These are phyloP conservation scores for Candida labiduridarum DNA, from an alignment of 1,139 yeast species.

Conservation along the genomic window DNA sequence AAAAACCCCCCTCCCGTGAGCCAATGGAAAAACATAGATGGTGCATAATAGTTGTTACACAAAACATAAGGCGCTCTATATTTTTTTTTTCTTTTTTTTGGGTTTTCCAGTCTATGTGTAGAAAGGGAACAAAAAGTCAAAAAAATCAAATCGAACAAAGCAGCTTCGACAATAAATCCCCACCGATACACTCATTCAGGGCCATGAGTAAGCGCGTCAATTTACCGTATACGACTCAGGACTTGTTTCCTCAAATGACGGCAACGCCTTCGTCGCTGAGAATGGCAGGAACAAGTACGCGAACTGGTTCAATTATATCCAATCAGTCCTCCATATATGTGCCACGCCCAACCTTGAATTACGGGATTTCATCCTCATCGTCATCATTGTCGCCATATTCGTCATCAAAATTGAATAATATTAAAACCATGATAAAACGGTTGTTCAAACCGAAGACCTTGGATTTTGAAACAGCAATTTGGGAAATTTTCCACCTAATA, in stretches of 20 bases:
- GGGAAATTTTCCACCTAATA: constrained; percentile 82
- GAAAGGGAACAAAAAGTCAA: not conserved
- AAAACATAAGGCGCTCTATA: not conserved
- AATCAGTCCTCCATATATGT: constrained; percentile 20
- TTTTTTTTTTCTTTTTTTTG: not conserved
- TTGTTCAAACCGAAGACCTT: constrained; percentile 76
- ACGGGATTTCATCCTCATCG: constrained; percentile 2
- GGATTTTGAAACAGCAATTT: constrained; percentile 88
- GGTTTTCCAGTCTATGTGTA: not conserved
- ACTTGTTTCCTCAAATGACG: constrained; percentile 35
- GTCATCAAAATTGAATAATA: constrained; percentile 16
- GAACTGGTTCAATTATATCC: constrained; percentile 26
- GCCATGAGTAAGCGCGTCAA: constrained; percentile 32
- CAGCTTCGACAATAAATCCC: not conserved
- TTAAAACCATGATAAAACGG: constrained; percentile 36
- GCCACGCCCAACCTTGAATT: constrained; percentile 13
- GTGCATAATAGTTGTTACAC: constrained; percentile 2
- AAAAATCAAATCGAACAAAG: not conserved
- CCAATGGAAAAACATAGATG: not conserved
- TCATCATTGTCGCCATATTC: not conserved
- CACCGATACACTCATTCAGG: not conserved
- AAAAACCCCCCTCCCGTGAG: not conserved
- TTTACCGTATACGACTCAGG: constrained; percentile 43
- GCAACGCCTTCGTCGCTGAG: constrained; percentile 18
- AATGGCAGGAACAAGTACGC: constrained; percentile 19